Base-by-base conservation (phyloP, 495 filamentous ascomycete genomes). In the Xanthoparmelia taractica region DNA sequence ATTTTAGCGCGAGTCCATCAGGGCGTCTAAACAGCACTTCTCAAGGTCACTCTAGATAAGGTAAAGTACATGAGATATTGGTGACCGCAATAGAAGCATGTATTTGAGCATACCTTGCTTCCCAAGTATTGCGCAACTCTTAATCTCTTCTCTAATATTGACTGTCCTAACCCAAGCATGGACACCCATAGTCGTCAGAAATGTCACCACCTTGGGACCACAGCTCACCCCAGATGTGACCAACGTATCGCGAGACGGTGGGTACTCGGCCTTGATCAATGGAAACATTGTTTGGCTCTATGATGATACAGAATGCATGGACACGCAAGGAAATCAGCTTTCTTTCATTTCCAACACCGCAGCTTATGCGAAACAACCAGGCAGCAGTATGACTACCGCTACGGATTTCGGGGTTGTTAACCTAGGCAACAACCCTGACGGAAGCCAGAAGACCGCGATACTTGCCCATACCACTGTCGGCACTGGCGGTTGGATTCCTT, bases 331-430 rank as follows among this genome's bases (percentile, higher is more conserved):
- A 8, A 58, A 56, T 12, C 70, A 72, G 23, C 61, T 72, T 17
- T 72, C 68, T 18, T 72, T 72, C 37, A 60, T 72, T 62, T 72
- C 68, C 18, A 72, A 72, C 33, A 72, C 70, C 29, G 70, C 69
- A 27, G 66, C 70, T 23, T 70, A 66, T 58, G 36, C 56, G 25
- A 54, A 45, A 1, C 29, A 65, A 18, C 58, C 57, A 13, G 29
- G 34, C 36, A 57, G 59, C 33, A 69, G 71, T 45, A 40, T 66
- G n/a, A 61, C 69, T 15, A 64, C 54, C n/a, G 59, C 69, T 27
- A 40, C 34, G 27, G 70, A 72, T 54, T 72, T 72, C 63, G 70
- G 70, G 8, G 66, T 69, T 0, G 59, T 69, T 20, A 55, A 59
- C n/a, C 41, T 67, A n/a, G 70, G 70, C 38, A 57, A 58, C 23